These are phyloP conservation scores for Hyaloscypha bicolor DNA, from an alignment of 495 filamentous ascomycete species.

Conservation along the genomic window DNA sequence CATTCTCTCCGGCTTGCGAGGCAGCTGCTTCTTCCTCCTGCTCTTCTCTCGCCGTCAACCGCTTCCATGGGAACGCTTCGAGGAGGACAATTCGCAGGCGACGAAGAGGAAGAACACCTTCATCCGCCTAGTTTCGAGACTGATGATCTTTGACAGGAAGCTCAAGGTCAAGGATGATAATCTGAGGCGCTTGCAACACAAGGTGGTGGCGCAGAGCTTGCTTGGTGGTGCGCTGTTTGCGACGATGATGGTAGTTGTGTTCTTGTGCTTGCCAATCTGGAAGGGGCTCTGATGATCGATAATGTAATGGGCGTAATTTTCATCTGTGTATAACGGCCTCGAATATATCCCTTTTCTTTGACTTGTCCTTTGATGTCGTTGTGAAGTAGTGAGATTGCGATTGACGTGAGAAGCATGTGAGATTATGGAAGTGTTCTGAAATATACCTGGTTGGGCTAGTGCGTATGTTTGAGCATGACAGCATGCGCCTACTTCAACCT, in stretches of 20 bases:
- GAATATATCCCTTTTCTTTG: no score
- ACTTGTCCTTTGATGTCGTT: no score
- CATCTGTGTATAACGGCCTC: not conserved
- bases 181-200: slow-evolving; percentile 41
- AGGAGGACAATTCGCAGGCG: slow-evolving; percentile 30
- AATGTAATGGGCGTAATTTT: not conserved
- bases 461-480: not conserved
- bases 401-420: not conserved
- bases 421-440: not conserved
- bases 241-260: slow-evolving; percentile 36
- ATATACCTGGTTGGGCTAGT: not conserved
- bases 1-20: slow-evolving; percentile 40
- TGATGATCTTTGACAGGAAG: slow-evolving; percentile 48
- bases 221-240: slow-evolving; percentile 41
- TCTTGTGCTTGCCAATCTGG: slow-evolving; percentile 45
- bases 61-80: slow-evolving; percentile 46
- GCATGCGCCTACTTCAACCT: not conserved
- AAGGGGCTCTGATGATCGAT: slow-evolving; percentile 7
- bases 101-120: slow-evolving; percentile 24
- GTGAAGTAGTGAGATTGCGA: not conserved
- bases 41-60: slow-evolving; percentile 43
- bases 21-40: slow-evolving; percentile 46
- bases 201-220: slow-evolving; percentile 45
- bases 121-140: slow-evolving; percentile 30
- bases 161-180: slow-evolving; percentile 44